Percentiles rank a stretch among this genome's conserved stretches.
These are phyloP conservation scores for Musa beccarii DNA, from an alignment of 176 grass and related monocot species.

Conservation along the genomic window DNA sequence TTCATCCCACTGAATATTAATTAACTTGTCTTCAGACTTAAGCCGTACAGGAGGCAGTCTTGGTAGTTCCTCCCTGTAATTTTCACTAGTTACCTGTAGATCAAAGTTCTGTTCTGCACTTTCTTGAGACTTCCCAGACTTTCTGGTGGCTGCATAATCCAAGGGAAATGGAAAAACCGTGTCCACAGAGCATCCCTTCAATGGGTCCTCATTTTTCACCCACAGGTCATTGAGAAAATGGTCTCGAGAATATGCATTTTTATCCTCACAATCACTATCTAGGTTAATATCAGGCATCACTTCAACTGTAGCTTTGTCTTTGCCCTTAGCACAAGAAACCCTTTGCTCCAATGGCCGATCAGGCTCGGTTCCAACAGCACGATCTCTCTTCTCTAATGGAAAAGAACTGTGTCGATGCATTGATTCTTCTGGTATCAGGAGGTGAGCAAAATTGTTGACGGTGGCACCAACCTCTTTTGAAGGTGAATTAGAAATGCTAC, in stretches of 20 bases:
- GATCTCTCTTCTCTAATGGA: slow-evolving; percentile 42
- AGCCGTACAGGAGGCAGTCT: slow-evolving; percentile 81
- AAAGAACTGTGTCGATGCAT: slow-evolving; percentile 30
- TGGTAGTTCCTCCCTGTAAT: slow-evolving; percentile 55
- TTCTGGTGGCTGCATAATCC: slow-evolving; percentile 52
- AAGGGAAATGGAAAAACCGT: slow-evolving; percentile 61
- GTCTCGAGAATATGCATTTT: slow-evolving; percentile 19
- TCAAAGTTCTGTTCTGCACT: slow-evolving; percentile 44
- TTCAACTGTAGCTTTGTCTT: slow-evolving; percentile 43
- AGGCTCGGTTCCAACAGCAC: slow-evolving; percentile 40
- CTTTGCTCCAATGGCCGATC: slow-evolving; percentile 33
- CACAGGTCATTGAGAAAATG: slow-evolving; percentile 11
- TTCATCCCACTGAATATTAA: slow-evolving; percentile 87
- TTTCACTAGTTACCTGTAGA: slow-evolving; percentile 42
- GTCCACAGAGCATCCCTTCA: slow-evolving; percentile 71
- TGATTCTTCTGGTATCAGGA: slow-evolving; percentile 56
- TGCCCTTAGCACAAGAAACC: slow-evolving; percentile 43
- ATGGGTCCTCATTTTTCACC: slow-evolving; percentile 53
- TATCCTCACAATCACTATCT: slow-evolving; percentile 2
- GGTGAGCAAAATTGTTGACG: slow-evolving; percentile 50
- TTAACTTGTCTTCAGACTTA: slow-evolving; percentile 87
- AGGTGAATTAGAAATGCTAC: not conserved
- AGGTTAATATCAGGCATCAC: slow-evolving; percentile 31
- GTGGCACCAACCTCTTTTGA: slow-evolving; percentile 22
- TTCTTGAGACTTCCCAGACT: slow-evolving; percentile 38